Percentiles rank a stretch among this genome's conserved stretches.
These are phyloP conservation scores for Colletotrichum sp. DNA, from an alignment of 2,329 filamentous ascomycete species.

Conservation along the genomic window DNA sequence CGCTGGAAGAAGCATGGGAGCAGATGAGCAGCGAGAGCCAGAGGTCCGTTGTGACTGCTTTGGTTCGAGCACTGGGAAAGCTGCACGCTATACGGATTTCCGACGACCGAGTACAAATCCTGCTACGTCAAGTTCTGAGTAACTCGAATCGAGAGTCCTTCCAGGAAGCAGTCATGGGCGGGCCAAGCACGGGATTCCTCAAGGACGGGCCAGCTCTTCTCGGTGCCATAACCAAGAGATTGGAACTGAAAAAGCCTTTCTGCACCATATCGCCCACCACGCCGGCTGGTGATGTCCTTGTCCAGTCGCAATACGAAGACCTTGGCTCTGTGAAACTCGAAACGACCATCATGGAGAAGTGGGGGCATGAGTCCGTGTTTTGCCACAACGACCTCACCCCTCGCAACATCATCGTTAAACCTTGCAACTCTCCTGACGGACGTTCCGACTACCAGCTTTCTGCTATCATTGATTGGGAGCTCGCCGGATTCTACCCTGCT, in stretches of 20 bases:
- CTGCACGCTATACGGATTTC: not conserved
- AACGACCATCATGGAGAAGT: not conserved
- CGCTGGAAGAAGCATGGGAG: not conserved
- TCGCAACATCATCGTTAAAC: not conserved
- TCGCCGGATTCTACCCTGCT: not conserved
- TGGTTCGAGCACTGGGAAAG: not conserved
- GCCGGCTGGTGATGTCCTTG: not conserved
- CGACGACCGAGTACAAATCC: not conserved
- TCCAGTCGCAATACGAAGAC: not conserved
- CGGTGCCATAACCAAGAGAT: not conserved
- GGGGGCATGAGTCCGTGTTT: not conserved
- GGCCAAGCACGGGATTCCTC: not conserved
- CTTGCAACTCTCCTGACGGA: not conserved
- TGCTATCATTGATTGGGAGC: not conserved
- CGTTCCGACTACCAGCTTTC: not conserved
- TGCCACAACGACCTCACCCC: constrained; percentile 3
- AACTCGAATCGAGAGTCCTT: not conserved
- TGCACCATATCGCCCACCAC: not conserved
- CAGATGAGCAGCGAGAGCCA: not conserved
- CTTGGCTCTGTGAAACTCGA: not conserved
- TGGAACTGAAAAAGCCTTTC: not conserved
- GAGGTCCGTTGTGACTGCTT: not conserved
- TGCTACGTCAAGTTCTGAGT: not conserved
- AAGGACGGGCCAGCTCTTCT: not conserved
- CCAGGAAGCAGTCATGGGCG: not conserved